Evolutionary conservation across 2,329 filamentous ascomycete genomes (phyloP).

Genomic region (Arachnopeziza araneosa): DNA sequence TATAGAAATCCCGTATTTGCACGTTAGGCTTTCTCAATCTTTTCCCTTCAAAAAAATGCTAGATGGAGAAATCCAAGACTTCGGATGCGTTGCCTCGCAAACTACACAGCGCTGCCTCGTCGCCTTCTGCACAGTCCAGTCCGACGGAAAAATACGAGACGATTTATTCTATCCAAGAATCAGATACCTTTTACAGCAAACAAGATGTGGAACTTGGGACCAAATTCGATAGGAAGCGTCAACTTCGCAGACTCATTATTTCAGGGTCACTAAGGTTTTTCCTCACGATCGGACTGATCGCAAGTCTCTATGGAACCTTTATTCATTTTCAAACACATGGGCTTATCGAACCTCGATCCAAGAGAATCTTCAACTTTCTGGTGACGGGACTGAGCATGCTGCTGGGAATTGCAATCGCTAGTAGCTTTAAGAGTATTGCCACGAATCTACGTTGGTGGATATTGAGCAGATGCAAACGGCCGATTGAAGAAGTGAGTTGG

Average conservation of each 20-base stretch:
- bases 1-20: background rate
- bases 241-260: background rate
- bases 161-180: background rate
- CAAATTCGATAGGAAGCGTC: background rate
- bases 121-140: background rate
- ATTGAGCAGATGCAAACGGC: constrained; percentile 1
- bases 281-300: background rate
- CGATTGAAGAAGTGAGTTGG: constrained; percentile 1
- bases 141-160: background rate
- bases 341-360: background rate
- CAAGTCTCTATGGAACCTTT: background rate
- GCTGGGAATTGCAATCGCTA: constrained; percentile 1
- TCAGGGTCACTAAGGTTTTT: background rate
- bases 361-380: constrained; percentile 3
- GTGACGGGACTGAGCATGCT: constrained; percentile 1
- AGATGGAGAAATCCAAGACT: background rate
- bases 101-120: background rate
- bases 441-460: constrained; percentile 5
- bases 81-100: background rate
- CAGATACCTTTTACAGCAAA: background rate
- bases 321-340: background rate
- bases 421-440: constrained; percentile 4
- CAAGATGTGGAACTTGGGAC: background rate
- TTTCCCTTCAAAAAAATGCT: background rate
- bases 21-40: background rate